Conservation (phyloP, 2,329 filamentous ascomycete genomes). For the Xylaria sp. region DNA sequence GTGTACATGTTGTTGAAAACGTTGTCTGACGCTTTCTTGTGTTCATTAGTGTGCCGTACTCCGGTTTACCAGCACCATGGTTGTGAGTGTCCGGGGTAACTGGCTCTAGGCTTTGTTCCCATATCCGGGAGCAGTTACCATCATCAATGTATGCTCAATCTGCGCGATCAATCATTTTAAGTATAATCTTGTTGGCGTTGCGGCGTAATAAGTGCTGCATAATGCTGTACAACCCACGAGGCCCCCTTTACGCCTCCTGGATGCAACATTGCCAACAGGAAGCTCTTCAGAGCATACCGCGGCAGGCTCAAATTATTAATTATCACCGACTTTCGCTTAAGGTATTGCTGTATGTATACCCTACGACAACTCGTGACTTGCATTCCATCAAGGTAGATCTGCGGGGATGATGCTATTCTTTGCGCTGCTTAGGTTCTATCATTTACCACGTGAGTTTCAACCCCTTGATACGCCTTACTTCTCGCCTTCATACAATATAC, state of each 20-base stretch:
- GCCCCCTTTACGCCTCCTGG: neutral
- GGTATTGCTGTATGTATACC: conserved; percentile 16
- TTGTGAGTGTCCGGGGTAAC: conserved; percentile 14
- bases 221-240: conserved; percentile 25
- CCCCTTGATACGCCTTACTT: neutral
- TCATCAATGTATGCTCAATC: neutral
- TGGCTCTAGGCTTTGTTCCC: neutral
- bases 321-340: neutral
- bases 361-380: conserved; percentile 12
- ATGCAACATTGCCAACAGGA: neutral
- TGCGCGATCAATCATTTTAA: conserved; percentile 1
- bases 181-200: neutral
- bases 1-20: neutral
- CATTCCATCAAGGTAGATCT: neutral
- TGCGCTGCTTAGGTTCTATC: neutral
- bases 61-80: conserved; percentile 26
- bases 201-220: conserved; percentile 20
- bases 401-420: neutral
- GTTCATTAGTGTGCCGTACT: neutral
- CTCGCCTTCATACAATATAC: neutral
- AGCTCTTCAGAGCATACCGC: conserved; percentile 11
- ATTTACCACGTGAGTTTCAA: neutral
- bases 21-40: neutral
- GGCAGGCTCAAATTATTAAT: conserved; percentile 20
- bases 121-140: neutral